phyloP scores from a whole-genome alignment of 2,329 filamentous ascomycete genomes.

The Aspergillus brunneoviolaceus region DNA sequence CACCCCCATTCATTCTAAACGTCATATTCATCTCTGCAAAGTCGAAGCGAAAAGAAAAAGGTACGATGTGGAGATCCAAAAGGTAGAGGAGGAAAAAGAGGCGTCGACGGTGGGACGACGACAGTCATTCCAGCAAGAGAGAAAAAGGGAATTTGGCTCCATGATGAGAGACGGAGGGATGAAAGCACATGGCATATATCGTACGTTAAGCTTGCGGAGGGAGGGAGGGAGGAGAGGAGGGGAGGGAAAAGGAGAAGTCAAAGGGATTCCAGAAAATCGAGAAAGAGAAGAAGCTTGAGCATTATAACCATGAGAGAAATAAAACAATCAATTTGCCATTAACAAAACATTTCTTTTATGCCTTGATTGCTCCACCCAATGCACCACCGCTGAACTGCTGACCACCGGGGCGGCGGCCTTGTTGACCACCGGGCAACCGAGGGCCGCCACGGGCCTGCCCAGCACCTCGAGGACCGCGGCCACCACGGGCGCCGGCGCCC shows the following conservation, averaged over 20 bases:
- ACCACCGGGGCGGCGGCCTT: constrained; percentile 47
- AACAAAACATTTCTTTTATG: constrained; percentile 40
- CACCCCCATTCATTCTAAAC: constrained; percentile 19
- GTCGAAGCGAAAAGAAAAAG: constrained; percentile 6
- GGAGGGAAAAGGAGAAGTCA: no score
- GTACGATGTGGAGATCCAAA: constrained; percentile 17
- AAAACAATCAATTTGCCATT: constrained; percentile 29
- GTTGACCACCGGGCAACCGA: constrained; percentile 40
- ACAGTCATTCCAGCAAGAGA: constrained; percentile 2
- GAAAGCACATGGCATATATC: constrained; percentile 16
- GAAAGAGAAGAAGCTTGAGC: constrained; percentile 13
- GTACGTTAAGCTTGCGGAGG: neutral
- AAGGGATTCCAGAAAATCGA: constrained; percentile 18
- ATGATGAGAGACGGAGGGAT: neutral
- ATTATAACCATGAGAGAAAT: constrained; percentile 25
- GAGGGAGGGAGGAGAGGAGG: constrained; percentile 16
- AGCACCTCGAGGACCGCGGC: constrained; percentile 52
- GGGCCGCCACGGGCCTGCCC: constrained; percentile 40
- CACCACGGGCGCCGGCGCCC: constrained; percentile 67
- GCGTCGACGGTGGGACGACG: neutral
- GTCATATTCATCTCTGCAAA: constrained; percentile 25
- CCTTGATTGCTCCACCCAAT: constrained; percentile 52
- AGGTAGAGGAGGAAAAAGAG: constrained; percentile 9
- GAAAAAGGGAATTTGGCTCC: constrained; percentile 2
- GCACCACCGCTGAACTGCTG: constrained; percentile 53